Conservation (phyloP, 139 green algal species). For the Parachlorella kessleri region DNA sequence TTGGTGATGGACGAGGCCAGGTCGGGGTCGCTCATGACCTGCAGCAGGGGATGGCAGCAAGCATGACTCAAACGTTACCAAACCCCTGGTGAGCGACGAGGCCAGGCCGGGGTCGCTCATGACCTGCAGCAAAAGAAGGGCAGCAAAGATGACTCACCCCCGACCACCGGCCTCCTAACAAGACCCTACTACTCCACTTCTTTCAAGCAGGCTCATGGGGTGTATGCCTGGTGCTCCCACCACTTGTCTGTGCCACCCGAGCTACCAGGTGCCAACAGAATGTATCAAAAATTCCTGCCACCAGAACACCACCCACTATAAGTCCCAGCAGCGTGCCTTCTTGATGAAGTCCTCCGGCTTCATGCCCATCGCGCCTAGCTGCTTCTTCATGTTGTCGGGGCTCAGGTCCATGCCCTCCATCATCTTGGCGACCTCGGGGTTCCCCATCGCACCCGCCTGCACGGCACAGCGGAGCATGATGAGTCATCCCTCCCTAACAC, state of each 20-base stretch:
- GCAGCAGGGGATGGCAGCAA: too few species aligned
- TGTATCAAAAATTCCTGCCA: too few species aligned
- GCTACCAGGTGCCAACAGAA: too few species aligned
- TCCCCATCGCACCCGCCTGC: neutral
- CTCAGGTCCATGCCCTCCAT: slow-evolving; percentile 48
- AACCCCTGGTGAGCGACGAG: slow-evolving; percentile 75
- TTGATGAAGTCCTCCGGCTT: slow-evolving; percentile 79
- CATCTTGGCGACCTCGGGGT: slow-evolving; percentile 36
- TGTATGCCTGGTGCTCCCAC: too few species aligned
- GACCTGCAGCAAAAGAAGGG: slow-evolving; percentile 54
- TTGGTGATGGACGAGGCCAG: slow-evolving; percentile 79
- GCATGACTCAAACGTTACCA: too few species aligned
- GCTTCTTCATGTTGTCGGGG: slow-evolving; percentile 55
- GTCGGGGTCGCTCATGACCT: slow-evolving; percentile 81
- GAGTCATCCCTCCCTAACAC: too few species aligned
- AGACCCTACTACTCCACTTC: too few species aligned
- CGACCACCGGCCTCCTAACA: too few species aligned
- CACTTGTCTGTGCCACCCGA: too few species aligned
- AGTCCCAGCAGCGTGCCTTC: slow-evolving; percentile 45
- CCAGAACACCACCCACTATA: too few species aligned
- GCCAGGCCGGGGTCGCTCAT: slow-evolving; percentile 83
- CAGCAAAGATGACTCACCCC: too few species aligned
- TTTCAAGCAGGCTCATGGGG: too few species aligned
- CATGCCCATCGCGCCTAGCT: slow-evolving; percentile 80
- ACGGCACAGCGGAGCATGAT: neutral